Percentiles rank a stretch among this genome's conserved stretches.
phyloP scores from a whole-genome alignment of 176 grass and related monocot species.

The Aechmea fasciata region DNA sequence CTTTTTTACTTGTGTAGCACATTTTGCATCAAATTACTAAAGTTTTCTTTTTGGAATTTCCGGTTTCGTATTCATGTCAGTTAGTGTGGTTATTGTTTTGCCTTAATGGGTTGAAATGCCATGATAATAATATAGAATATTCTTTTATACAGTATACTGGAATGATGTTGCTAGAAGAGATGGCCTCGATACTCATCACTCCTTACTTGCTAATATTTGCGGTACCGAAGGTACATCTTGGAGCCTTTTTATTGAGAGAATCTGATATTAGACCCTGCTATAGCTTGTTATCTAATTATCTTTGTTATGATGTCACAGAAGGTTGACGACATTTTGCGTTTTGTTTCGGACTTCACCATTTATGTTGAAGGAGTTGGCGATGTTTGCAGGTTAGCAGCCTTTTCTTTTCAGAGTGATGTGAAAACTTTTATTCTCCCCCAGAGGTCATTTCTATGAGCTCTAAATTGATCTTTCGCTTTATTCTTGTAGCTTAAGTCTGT shows the following conservation, averaged over 20 bases:
- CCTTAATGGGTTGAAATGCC: neutral
- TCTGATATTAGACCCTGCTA: neutral
- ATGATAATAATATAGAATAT: neutral
- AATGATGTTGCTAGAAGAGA: constrained; percentile 96
- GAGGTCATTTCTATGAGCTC: constrained; percentile 4
- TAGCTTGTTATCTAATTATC: neutral
- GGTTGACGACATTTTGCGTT: constrained; percentile 85
- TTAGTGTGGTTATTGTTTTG: neutral
- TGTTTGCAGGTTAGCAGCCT: constrained; percentile 68
- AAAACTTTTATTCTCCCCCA: neutral
- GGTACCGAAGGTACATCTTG: constrained; percentile 73
- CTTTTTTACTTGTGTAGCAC: no score
- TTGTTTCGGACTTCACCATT: constrained; percentile 93
- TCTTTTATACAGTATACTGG: constrained; percentile 70
- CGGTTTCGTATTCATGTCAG: no score
- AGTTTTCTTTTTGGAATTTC: no score
- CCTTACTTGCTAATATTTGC: constrained; percentile 89
- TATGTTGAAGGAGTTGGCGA: constrained; percentile 95
- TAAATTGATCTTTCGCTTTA: constrained; percentile 8
- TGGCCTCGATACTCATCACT: constrained; percentile 85
- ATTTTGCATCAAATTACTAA: no score
- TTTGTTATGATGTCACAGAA: constrained; percentile 33
- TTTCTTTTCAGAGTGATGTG: constrained; percentile 21
- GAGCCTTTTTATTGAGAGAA: constrained; percentile 11
- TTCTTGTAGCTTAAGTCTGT: constrained; percentile 66